A percentile compares a stretch with the other conserved stretches of the same genome.
These are phyloP conservation scores for Schoenoplectus tabernaemontani DNA, from an alignment of 202 grass and related monocot species.

Conservation along the genomic window DNA sequence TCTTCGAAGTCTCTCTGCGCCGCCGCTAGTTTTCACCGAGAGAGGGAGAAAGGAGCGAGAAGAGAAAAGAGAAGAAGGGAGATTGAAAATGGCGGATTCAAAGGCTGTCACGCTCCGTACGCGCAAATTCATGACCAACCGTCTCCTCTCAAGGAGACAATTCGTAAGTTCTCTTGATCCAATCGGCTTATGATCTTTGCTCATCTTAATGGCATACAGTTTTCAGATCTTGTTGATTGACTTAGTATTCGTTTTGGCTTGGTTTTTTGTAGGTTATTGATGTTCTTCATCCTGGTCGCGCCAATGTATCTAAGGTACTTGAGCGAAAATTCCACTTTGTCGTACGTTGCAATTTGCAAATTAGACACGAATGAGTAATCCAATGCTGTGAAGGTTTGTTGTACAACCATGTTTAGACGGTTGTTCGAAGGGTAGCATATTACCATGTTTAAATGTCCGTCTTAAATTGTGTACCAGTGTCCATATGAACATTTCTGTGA, in stretches of 20 bases:
- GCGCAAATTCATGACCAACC: conserved; percentile 97
- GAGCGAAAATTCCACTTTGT: neutral
- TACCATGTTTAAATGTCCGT: no score
- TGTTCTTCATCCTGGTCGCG: conserved; percentile 82
- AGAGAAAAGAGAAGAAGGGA: no score
- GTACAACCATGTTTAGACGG: no score
- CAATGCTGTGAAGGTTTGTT: neutral
- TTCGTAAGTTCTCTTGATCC: conserved; percentile 32
- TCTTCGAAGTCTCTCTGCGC: conserved; percentile 7
- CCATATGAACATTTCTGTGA: no score
- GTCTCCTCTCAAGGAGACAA: conserved; percentile 73
- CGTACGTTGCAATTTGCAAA: neutral
- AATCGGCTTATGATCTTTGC: neutral
- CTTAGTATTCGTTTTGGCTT: neutral
- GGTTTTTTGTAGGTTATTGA: conserved; percentile 40
- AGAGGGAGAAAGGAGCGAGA: neutral
- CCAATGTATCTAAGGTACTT: conserved; percentile 93
- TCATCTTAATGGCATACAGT: neutral
- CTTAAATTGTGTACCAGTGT: no score
- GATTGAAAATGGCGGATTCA: conserved; percentile 54
- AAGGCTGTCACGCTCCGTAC: conserved; percentile 79
- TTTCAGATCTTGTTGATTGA: neutral
- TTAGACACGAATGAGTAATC: neutral
- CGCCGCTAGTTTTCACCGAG: neutral
- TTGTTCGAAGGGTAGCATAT: no score